These are phyloP conservation scores for Sicyos baderoa DNA, from an alignment of 306 rosid species.

Conservation along the genomic window DNA sequence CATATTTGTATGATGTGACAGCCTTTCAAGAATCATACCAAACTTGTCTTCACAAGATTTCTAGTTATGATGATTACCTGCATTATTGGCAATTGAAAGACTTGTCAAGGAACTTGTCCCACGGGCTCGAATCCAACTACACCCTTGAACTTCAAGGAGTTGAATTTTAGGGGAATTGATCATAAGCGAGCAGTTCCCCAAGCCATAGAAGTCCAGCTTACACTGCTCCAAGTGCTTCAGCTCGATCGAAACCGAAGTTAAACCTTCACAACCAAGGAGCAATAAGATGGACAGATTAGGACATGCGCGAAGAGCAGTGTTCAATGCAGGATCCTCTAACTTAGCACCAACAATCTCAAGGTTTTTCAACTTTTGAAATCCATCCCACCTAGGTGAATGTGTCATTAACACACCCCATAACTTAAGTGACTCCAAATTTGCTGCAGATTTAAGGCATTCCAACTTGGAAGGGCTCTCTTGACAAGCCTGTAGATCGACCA, in stretches of 20 bases:
- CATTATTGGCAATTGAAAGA: conserved; percentile 67
- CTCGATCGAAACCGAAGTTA: conserved; percentile 50
- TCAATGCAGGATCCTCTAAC: conserved; percentile 51
- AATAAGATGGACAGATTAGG: conserved; percentile 58
- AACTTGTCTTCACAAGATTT: background rate
- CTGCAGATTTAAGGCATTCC: conserved; percentile 52
- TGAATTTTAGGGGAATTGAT: conserved; percentile 56
- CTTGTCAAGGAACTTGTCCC: conserved; percentile 46
- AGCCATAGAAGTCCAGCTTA: conserved; percentile 80
- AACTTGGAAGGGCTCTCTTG: conserved; percentile 58
- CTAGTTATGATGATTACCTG: conserved; percentile 41
- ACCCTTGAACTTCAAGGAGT: conserved; percentile 90
- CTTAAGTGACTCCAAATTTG: conserved; percentile 61
- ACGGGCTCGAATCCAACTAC: conserved; percentile 79
- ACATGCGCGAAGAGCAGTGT: conserved; percentile 45
- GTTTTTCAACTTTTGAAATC: conserved; percentile 49
- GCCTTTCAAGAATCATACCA: background rate
- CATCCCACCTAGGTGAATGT: conserved; percentile 66
- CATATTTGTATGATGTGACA: background rate
- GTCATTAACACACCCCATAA: conserved; percentile 86
- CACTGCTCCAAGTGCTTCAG: conserved; percentile 59
- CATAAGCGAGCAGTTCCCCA: conserved; percentile 58
- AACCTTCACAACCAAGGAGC: conserved; percentile 85
- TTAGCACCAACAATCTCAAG: conserved; percentile 85
- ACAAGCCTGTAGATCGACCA: conserved; percentile 32